These are phyloP conservation scores for Xylariaceae sp. DNA, from an alignment of 2,329 filamentous ascomycete genomes.

Conservation along the genomic window DNA sequence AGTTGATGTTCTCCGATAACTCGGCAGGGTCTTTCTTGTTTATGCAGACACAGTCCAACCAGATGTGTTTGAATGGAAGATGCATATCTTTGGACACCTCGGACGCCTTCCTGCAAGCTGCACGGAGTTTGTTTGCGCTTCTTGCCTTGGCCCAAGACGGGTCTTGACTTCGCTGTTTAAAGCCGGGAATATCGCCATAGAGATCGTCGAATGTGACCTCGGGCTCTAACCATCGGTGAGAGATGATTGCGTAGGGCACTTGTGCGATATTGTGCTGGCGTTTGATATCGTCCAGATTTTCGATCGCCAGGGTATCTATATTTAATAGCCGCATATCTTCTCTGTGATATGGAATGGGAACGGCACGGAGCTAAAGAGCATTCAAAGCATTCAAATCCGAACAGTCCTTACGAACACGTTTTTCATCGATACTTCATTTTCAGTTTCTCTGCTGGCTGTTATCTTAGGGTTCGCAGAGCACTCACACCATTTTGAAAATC, in stretches of 20 bases:
- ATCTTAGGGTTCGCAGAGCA: too few species aligned
- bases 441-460: too few species aligned
- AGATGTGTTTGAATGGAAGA: conserved; percentile 1
- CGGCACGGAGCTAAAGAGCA: too few species aligned
- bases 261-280: neutral
- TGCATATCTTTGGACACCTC: neutral
- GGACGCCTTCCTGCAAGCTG: neutral
- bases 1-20: conserved; percentile 13
- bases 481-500: too few species aligned
- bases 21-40: conserved; percentile 13
- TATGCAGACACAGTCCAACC: conserved; percentile 16
- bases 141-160: neutral
- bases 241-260: neutral
- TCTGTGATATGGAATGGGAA: too few species aligned
- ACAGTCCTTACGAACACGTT: too few species aligned
- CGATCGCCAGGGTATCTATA: neutral
- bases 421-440: too few species aligned
- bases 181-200: neutral
- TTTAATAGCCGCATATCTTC: neutral
- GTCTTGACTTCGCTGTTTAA: neutral
- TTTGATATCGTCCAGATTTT: neutral
- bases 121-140: neutral
- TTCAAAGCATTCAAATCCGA: too few species aligned
- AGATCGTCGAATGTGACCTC: neutral
- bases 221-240: neutral